These are phyloP conservation scores for Phalaenopsis hybrid DNA, from an alignment of 116 monocot genomes.

Conservation along the genomic window DNA sequence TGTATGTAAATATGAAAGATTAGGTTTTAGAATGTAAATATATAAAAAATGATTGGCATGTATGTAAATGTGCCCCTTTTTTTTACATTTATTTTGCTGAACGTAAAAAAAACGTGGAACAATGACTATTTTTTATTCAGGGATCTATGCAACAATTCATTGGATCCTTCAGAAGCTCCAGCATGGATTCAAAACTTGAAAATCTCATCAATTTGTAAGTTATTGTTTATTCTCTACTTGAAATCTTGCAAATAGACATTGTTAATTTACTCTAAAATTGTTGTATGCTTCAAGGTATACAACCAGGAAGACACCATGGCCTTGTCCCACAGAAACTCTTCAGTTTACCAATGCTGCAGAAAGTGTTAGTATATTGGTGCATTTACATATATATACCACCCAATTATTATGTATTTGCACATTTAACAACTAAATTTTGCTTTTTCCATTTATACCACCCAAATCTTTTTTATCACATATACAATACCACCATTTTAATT, in stretches of 20 bases:
- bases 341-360: no score
- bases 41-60: slow-evolving; percentile 14
- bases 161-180: slow-evolving; percentile 53
- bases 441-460: no score
- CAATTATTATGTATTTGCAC: not conserved
- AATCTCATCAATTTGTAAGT: slow-evolving; percentile 60
- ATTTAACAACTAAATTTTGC: no score
- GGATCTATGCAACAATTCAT: slow-evolving; percentile 80
- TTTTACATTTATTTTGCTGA: not conserved
- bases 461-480: no score
- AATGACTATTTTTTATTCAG: slow-evolving; percentile 25
- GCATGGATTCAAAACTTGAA: slow-evolving; percentile 44
- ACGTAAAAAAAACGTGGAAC: not conserved
- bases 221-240: not conserved
- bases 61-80: not conserved
- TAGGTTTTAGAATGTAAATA: no score
- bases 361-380: no score
- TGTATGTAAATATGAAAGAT: slow-evolving; percentile 20
- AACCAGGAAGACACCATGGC: slow-evolving; percentile 50
- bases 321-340: slow-evolving; percentile 23
- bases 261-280: not conserved
- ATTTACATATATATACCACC: not conserved
- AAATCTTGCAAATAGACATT: not conserved
- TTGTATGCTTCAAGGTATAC: slow-evolving; percentile 33
- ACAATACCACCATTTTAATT: no score